Base-by-base conservation (phyloP, 139 green algal species). In the Chlamydomonas schloesseri region DNA sequence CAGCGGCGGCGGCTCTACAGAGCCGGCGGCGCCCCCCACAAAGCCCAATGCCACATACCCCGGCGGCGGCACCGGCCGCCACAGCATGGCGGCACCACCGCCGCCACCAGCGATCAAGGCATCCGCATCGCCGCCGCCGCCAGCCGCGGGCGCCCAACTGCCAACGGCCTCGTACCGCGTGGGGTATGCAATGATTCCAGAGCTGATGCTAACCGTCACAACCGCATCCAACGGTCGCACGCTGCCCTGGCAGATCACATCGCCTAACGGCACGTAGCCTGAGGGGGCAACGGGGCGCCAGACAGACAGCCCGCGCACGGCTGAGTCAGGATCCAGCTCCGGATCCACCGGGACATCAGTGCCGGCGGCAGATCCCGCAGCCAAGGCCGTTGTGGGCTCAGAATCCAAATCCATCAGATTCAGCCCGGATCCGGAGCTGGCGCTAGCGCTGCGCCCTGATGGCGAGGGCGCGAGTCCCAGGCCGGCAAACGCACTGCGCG, bases 41-140 rank as follows among this genome's bases (percentile, higher is more conserved):
- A 93, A 96, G 36, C 97, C 97, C 34, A 98, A 71, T 0, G 95
- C 90, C 8, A 93, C 89, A 76, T 96, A 97, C 29, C 91, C 88
- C 9, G 82, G 58, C 9, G 94, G 95, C 0, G 94, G 81, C 34
- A 93, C 23, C 15, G 96, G 94, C 55, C 87, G 69, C 95, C 95
- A 98, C 11, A 98, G 26, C 33, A 82, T 82, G 15, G 18, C 55
- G 55, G 9, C 55, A 11, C 55, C 55, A 11, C 8, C 55, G 55
- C 8, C 55, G 55, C 55, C 55, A 11, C 55, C 55, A 24, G 8
- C 42, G 42, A 50, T 50, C 55, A 21, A 60, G 18, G 55, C 55
- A 21, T 60, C 55, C 55, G 55, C 55, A 8, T 50, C 55, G 55
- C 8, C 55, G 55, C 55, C 55, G 10, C 55, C 20, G 10, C 11